Percentiles rank a stretch among this genome's conserved stretches.
Conservation (phyloP, 495 filamentous ascomycete species). For the Penicillium cataractarum region DNA sequence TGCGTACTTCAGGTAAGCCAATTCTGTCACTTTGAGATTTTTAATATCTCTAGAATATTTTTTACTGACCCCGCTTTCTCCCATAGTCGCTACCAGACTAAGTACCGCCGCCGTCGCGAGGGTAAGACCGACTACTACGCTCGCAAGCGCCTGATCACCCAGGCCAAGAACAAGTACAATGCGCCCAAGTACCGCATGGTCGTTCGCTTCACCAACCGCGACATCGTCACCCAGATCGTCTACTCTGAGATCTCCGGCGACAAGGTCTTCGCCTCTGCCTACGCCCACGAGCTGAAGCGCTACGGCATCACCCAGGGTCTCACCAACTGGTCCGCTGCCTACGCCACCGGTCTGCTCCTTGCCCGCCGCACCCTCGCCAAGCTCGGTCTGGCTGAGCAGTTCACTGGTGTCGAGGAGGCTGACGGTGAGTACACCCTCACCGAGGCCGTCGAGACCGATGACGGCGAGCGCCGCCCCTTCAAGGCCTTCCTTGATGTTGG, state of each 20-base stretch:
- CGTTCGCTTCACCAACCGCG: conserved; percentile 99
- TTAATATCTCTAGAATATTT: conserved; percentile 13
- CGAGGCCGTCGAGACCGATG: conserved; percentile 84
- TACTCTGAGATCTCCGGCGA: conserved; percentile 95
- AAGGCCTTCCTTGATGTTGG: conserved; percentile 98
- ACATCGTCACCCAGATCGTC: conserved; percentile 98
- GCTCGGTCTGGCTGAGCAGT: conserved; percentile 88
- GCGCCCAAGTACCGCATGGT: conserved; percentile 99
- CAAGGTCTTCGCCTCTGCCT: conserved; percentile 91
- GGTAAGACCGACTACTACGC: conserved; percentile 99
- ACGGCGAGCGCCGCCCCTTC: conserved; percentile 90
- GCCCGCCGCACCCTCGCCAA: conserved; percentile 96
- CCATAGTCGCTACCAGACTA: conserved; percentile 93
- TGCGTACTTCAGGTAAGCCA: conserved; percentile 91
- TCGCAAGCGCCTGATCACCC: conserved; percentile 98
- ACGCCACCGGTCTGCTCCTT: conserved; percentile 93
- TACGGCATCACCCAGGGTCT: conserved; percentile 98
- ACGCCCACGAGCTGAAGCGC: conserved; percentile 95
- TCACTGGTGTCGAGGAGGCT: conserved; percentile 91
- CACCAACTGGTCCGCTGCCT: conserved; percentile 99
- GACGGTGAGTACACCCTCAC: conserved; percentile 93
- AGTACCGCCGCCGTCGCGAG: conserved; percentile 95
- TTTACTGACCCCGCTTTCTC: not conserved
- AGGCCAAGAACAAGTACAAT: conserved; percentile 99
- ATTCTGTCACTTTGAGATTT: not conserved